These are phyloP conservation scores for Globisporangium recalcitrans DNA, from an alignment of 352 stramenopile species.

Conservation along the genomic window DNA sequence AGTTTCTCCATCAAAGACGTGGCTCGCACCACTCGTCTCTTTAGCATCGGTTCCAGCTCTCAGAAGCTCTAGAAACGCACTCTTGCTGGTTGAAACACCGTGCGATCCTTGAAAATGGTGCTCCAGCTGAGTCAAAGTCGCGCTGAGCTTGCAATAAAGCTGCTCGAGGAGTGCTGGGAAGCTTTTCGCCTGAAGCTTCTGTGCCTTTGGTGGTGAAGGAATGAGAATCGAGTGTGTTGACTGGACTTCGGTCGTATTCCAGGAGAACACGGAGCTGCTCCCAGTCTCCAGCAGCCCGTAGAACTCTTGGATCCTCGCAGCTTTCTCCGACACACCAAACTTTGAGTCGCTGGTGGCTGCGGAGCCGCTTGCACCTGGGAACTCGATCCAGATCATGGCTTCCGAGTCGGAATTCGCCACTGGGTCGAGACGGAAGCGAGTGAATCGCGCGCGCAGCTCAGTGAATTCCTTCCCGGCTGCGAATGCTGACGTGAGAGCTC, in stretches of 20 bases:
- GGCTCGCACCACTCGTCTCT: background rate
- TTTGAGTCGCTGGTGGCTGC: background rate
- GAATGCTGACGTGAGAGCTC: constrained; percentile 14
- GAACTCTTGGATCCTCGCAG: constrained; percentile 23
- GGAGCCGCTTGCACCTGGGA: constrained; percentile 1
- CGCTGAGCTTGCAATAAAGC: background rate
- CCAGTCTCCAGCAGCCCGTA: background rate
- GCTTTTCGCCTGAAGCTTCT: background rate
- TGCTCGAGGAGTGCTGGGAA: constrained; percentile 9
- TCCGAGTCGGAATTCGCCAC: constrained; percentile 4
- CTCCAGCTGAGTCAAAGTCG: background rate
- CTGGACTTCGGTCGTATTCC: background rate
- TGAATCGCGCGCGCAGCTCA: constrained; percentile 23
- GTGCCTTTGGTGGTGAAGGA: background rate
- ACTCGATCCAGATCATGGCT: constrained; percentile 22
- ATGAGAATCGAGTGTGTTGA: background rate
- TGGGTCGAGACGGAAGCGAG: constrained; percentile 13
- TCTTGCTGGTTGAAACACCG: background rate
- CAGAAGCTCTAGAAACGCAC: constrained; percentile 5
- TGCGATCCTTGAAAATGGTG: constrained; percentile 4
- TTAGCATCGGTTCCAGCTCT: background rate
- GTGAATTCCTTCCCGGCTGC: constrained; percentile 19
- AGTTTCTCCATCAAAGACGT: background rate
- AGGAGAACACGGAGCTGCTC: background rate
- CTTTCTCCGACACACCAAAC: constrained; percentile 25